These are phyloP conservation scores for Olyra latifolia DNA, from an alignment of 176 grass and related monocot genomes.

Conservation along the genomic window DNA sequence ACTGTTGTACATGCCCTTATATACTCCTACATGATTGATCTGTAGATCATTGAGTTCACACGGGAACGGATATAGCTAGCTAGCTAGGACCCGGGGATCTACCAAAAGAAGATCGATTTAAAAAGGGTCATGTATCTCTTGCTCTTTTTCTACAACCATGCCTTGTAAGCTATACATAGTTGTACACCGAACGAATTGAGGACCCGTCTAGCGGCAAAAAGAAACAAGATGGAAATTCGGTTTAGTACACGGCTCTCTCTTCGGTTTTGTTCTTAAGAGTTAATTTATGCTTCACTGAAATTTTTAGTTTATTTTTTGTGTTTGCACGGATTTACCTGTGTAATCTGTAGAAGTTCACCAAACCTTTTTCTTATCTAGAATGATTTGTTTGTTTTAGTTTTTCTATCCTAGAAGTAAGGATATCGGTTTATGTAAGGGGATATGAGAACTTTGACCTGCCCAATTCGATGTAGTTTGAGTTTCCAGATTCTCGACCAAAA, in stretches of 20 bases:
- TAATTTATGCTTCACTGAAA: neutral
- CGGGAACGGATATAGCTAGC: neutral
- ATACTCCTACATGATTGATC: constrained; percentile 1
- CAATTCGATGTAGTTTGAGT: too few species aligned
- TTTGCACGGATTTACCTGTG: neutral
- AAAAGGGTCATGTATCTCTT: neutral
- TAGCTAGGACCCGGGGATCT: neutral
- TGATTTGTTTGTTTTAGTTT: too few species aligned
- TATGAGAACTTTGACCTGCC: too few species aligned
- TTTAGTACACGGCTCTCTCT: neutral
- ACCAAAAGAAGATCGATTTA: neutral
- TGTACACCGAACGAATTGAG: neutral
- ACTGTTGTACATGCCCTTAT: too few species aligned
- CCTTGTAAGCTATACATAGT: neutral
- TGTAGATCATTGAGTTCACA: constrained; percentile 13
- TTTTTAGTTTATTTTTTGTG: neutral
- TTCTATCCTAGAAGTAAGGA: too few species aligned
- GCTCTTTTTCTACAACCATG: neutral
- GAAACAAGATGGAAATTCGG: too few species aligned
- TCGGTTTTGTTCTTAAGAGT: too few species aligned
- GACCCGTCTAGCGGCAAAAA: too few species aligned
- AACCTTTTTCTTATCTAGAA: too few species aligned
- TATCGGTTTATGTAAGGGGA: too few species aligned
- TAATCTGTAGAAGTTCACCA: neutral
- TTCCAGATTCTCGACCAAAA: too few species aligned